Evolutionary conservation across 805 yeast species (phyloP), one percentile per base, ranked within the genome.

Genomic region (Ogataea nakhonphanomensis): DNA sequence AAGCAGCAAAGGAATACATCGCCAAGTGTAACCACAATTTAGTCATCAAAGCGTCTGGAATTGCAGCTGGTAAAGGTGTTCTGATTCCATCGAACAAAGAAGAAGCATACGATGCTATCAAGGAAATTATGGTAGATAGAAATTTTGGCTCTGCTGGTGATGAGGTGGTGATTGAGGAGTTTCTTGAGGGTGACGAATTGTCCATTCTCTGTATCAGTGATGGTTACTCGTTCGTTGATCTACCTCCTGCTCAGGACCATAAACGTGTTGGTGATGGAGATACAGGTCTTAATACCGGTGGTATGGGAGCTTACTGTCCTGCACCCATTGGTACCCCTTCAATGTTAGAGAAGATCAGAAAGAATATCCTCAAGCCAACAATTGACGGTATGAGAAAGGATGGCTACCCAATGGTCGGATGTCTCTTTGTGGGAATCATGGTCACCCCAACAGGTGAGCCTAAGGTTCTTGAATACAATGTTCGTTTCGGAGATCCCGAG

Each of bases 221-320:
- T 61, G 99, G 99, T 42, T 91, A 93, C 70, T 78, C 95, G 8
- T 82, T 81, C 57, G 77, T 81, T 61, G 90, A 87, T 61, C 76
- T 93, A 44, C 99, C 99, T 30, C 86, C 98, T 32, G 96, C 98
- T 21, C 99, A 93, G 69, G 99, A 93, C 62, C 99, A 93, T 69
- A 93, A 93, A 70, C 81, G 99, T 64, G 76, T 84, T 52, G 95
- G 95, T 41, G 87, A 95, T 57, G 90, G 90, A 45, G 99, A 93
- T 63, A 70, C 79, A 28, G 99, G 99, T 20, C 74, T 91, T 48
- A 93, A 93, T 69, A 93, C 99, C 27, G 99, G 99, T 53, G 99
- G 99, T 49, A 93, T 93, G 99, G 99, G 99, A 49, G 95, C 98
- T 7, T 93, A 93, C 59, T 93, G 98, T 7, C 99, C 99, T 24